These are phyloP conservation scores for Ostreobium quekettii DNA, from an alignment of 139 green algal species.

Conservation along the genomic window DNA sequence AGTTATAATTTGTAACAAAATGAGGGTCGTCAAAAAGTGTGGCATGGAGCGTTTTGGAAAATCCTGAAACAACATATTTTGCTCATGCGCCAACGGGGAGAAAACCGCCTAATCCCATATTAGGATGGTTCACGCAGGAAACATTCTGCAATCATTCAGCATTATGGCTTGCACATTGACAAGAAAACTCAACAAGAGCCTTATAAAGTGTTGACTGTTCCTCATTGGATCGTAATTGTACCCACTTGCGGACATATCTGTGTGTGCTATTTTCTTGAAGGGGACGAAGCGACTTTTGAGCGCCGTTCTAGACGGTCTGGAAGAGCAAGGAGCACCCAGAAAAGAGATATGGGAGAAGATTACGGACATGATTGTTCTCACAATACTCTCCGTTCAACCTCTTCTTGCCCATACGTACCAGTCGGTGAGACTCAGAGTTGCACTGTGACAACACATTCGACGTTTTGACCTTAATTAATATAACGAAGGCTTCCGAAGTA, in stretches of 20 bases:
- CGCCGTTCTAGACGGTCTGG: slow-evolving; percentile 1
- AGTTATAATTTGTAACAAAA: no score
- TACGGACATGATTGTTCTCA: slow-evolving; percentile 22
- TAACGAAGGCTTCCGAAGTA: no score
- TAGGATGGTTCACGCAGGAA: no score
- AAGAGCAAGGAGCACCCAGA: not conserved
- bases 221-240: no score
- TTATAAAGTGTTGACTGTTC: not conserved
- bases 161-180: not conserved
- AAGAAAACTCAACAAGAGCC: not conserved
- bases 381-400: slow-evolving; percentile 25
- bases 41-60: no score
- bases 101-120: no score
- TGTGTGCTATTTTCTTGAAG: slow-evolving; percentile 18
- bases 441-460: no score
- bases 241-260: no score
- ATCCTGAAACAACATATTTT: no score
- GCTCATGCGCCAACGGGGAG: no score
- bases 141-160: not conserved
- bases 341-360: slow-evolving; percentile 19
- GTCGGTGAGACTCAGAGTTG: not conserved
- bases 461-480: no score
- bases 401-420: slow-evolving; percentile 38
- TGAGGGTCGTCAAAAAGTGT: no score
- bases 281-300: slow-evolving; percentile 22